A percentile compares a stretch with the other conserved stretches of the same genome.
phyloP scores from a whole-genome alignment of 192 early-diverging fungal species.

The Coemansia sp. region DNA sequence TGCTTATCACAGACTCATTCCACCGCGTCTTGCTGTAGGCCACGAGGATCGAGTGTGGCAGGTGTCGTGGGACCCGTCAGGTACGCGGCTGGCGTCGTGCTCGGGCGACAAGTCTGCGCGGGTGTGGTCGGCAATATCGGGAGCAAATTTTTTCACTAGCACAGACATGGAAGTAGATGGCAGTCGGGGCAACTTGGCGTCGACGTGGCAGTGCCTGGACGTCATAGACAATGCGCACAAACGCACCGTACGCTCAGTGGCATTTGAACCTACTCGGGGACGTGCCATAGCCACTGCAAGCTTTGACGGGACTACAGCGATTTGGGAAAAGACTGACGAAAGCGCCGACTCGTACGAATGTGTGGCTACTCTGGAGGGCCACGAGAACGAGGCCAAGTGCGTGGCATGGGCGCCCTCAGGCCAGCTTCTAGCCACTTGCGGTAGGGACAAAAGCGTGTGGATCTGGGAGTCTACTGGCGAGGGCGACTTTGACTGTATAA shows the following conservation, averaged over 20 bases:
- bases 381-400: slow-evolving; percentile 97
- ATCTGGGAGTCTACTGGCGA: slow-evolving; percentile 89
- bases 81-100: slow-evolving; percentile 76
- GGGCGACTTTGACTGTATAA: slow-evolving; percentile 95
- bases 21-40: slow-evolving; percentile 47
- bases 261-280: slow-evolving; percentile 75
- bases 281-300: slow-evolving; percentile 79
- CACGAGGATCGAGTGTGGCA: slow-evolving; percentile 89
- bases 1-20: neutral
- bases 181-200: neutral
- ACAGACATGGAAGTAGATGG: slow-evolving; percentile 12
- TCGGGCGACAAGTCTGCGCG: slow-evolving; percentile 87
- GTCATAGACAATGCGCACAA: slow-evolving; percentile 86
- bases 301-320: slow-evolving; percentile 91
- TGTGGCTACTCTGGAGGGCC: slow-evolving; percentile 93
- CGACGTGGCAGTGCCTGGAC: slow-evolving; percentile 70
- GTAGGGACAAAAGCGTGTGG: slow-evolving; percentile 98
- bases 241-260: slow-evolving; percentile 87
- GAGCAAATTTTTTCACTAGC: slow-evolving; percentile 18
- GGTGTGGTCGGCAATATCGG: slow-evolving; percentile 68
- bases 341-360: slow-evolving; percentile 72
- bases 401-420: slow-evolving; percentile 87
- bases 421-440: slow-evolving; percentile 88
- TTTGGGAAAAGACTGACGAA: slow-evolving; percentile 81
- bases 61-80: slow-evolving; percentile 81